Conservation (phyloP, 257 asterid species). For the Nicotiana attenuata region DNA sequence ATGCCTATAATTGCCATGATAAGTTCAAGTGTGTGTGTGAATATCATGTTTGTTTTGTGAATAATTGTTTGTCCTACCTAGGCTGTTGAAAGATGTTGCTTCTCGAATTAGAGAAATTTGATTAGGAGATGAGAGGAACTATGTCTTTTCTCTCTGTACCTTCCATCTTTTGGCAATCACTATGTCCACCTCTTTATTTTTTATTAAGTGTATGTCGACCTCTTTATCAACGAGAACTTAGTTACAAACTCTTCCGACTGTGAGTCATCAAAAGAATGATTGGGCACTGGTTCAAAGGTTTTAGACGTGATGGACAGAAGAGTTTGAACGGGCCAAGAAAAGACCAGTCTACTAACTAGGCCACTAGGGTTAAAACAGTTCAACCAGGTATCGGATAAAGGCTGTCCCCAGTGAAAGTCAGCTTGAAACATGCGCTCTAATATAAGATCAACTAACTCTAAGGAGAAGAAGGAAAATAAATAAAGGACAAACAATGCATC, state of each 20-base stretch:
- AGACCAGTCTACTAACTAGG: not conserved
- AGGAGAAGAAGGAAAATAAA: not conserved
- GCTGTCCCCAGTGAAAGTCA: not conserved
- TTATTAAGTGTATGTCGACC: not conserved
- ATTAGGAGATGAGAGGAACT: not conserved
- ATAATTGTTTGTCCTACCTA: not conserved
- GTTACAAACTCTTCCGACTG: not conserved
- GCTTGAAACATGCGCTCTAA: not conserved
- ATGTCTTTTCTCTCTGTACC: not conserved
- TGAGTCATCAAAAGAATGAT: not conserved
- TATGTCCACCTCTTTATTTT: not conserved
- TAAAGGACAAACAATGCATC: not conserved
- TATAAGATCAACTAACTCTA: not conserved
- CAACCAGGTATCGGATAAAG: not conserved
- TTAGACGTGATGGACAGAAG: not conserved
- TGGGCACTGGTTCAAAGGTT: not conserved
- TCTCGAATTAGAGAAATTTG: too few species aligned
- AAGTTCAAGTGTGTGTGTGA: not conserved
- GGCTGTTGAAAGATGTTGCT: not conserved
- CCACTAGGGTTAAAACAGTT: not conserved
- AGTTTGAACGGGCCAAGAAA: not conserved
- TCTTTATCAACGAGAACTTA: not conserved
- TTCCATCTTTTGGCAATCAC: not conserved
- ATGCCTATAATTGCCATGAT: not conserved
- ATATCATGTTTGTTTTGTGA: not conserved